Conservation (phyloP, 129 eudicot species). For the Artemisia tridentata region DNA sequence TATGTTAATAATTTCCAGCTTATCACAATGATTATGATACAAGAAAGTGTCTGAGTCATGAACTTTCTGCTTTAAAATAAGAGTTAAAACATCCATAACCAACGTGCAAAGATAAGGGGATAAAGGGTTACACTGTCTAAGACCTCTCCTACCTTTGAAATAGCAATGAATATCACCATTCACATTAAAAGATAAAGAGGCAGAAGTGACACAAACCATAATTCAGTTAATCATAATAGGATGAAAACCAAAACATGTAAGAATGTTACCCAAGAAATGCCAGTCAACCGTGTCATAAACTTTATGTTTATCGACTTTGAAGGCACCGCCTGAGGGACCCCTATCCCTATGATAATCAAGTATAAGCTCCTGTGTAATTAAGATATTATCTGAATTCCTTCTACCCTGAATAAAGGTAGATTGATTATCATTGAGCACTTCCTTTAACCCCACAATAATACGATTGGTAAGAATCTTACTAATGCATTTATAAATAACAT, state of each 20-base stretch:
- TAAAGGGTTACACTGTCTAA: neutral
- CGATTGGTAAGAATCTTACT: neutral
- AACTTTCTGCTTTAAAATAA: neutral
- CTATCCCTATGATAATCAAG: neutral
- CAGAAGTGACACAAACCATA: neutral
- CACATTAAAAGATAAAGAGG: neutral
- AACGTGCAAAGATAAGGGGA: neutral
- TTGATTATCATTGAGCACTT: neutral
- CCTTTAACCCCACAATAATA: neutral
- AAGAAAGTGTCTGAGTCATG: neutral
- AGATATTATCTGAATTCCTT: neutral
- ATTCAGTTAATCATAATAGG: neutral
- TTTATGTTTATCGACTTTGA: neutral
- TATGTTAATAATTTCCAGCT: neutral
- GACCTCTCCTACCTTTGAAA: neutral
- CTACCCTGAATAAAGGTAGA: neutral
- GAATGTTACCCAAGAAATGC: neutral
- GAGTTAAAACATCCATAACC: neutral
- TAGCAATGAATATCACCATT: neutral
- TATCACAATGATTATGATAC: neutral
- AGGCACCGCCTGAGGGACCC: neutral
- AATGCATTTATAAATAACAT: neutral
- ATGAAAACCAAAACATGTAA: neutral
- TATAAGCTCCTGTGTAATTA: neutral
- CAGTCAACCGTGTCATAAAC: neutral